These are phyloP conservation scores for Colletotrichum sp. DNA, from an alignment of 2,329 filamentous ascomycete genomes.

Conservation along the genomic window DNA sequence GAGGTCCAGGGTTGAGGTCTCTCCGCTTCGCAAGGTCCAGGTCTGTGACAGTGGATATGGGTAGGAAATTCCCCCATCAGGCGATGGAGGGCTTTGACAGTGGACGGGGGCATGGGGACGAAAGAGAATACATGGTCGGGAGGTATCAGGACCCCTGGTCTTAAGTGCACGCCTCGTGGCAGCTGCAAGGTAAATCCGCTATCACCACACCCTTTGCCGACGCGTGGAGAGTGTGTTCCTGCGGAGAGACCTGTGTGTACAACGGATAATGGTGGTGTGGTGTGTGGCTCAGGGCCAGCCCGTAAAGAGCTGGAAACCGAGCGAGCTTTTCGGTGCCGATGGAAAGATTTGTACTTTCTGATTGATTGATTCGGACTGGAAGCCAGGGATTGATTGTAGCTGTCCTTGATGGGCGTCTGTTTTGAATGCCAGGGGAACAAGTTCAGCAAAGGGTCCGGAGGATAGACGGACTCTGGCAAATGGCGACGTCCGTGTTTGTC, in stretches of 20 bases:
- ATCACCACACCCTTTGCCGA: constrained; percentile 12
- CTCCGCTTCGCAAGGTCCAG: constrained; percentile 23
- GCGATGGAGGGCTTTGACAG: constrained; percentile 25
- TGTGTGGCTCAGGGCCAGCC: not conserved
- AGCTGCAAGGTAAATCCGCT: constrained; percentile 21
- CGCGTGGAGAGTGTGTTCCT: not conserved
- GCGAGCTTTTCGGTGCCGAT: not conserved
- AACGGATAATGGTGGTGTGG: not conserved
- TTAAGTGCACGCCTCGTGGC: constrained; percentile 21
- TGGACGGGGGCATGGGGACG: constrained; percentile 21
- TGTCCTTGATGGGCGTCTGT: not conserved
- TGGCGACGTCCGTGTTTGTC: not conserved
- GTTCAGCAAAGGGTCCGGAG: not conserved
- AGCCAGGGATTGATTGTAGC: not conserved
- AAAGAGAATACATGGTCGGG: constrained; percentile 11
- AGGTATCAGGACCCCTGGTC: constrained; percentile 20
- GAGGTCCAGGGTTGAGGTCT: constrained; percentile 22
- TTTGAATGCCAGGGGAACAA: not conserved
- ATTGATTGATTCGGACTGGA: not conserved
- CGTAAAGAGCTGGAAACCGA: not conserved
- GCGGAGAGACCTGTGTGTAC: not conserved
- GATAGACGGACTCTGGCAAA: not conserved
- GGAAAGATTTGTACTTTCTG: not conserved
- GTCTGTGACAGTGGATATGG: constrained; percentile 23
- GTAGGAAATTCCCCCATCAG: constrained; percentile 23